These are phyloP conservation scores for Ceratocystis ficicola DNA, from an alignment of 2,329 filamentous ascomycete species.

Conservation along the genomic window DNA sequence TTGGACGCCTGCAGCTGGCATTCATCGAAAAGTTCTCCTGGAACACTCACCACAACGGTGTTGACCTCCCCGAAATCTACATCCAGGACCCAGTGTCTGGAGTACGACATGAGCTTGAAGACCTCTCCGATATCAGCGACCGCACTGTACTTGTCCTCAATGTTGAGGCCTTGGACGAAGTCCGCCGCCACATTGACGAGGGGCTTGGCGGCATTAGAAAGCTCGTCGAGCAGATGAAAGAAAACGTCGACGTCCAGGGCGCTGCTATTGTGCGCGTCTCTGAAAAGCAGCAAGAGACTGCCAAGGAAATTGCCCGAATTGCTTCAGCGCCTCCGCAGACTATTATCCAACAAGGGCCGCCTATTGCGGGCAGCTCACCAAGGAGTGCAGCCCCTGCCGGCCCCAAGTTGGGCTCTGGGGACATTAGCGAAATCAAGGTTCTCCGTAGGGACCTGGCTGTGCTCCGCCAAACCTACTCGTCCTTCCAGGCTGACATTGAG, in stretches of 20 bases:
- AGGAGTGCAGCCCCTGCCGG: slow-evolving; percentile 29
- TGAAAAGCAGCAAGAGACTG: slow-evolving; percentile 77
- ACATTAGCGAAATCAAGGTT: slow-evolving; percentile 66
- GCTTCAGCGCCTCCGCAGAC: slow-evolving; percentile 36
- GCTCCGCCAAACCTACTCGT: slow-evolving; percentile 82
- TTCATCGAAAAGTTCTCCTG: slow-evolving; percentile 99
- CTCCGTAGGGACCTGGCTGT: slow-evolving; percentile 82
- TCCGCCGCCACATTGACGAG: slow-evolving; percentile 92
- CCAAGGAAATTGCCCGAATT: slow-evolving; percentile 66
- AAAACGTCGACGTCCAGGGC: slow-evolving; percentile 71
- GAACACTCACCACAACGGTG: slow-evolving; percentile 91
- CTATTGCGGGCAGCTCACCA: slow-evolving; percentile 30
- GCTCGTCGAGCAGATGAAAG: slow-evolving; percentile 76
- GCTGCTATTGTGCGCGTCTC: slow-evolving; percentile 74
- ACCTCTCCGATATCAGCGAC: slow-evolving; percentile 86
- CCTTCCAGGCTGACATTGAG: slow-evolving; percentile 78
- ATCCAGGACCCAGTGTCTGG: slow-evolving; percentile 93
- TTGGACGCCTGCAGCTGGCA: slow-evolving; percentile 79
- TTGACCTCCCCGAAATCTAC: slow-evolving; percentile 90
- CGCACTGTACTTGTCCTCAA: slow-evolving; percentile 91
- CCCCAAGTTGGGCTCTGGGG: slow-evolving; percentile 43
- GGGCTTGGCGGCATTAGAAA: slow-evolving; percentile 67
- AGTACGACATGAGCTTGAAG: slow-evolving; percentile 91
- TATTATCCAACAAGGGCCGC: slow-evolving; percentile 25
- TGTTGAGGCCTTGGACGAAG: slow-evolving; percentile 83